Conservation (phyloP, 345 rosid species). For the Arabis hirsuta region DNA sequence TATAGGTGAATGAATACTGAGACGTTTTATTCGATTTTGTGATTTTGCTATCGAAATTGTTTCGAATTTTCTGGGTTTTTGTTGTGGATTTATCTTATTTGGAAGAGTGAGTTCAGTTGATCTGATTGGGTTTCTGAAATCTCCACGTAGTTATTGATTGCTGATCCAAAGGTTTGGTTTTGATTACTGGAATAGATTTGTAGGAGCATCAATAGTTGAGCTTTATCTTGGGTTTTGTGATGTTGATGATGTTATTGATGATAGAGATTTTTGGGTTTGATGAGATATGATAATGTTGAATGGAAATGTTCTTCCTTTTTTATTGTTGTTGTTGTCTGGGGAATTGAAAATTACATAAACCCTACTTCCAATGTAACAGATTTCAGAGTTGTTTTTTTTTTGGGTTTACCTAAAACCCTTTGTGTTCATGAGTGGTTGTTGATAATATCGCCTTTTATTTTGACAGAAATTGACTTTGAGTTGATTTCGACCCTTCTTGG, state of each 20-base stretch:
- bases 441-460: slow-evolving; percentile 17
- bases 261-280: slow-evolving; percentile 22
- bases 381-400: slow-evolving; percentile 20
- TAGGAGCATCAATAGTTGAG: slow-evolving; percentile 22
- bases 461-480: slow-evolving; percentile 35
- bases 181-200: slow-evolving; percentile 21
- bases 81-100: neutral
- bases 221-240: slow-evolving; percentile 39
- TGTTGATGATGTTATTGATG: slow-evolving; percentile 7
- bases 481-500: slow-evolving; percentile 39
- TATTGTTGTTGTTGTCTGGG: slow-evolving; percentile 19
- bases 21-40: slow-evolving; percentile 4
- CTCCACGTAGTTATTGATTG: slow-evolving; percentile 29
- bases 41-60: neutral
- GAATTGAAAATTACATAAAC: slow-evolving; percentile 27
- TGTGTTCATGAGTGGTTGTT: neutral
- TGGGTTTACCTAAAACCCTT: neutral
- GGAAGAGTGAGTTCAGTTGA: slow-evolving; percentile 41
- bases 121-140: slow-evolving; percentile 41
- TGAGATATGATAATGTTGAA: slow-evolving; percentile 36
- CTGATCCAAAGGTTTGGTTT: slow-evolving; percentile 23
- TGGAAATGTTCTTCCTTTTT: slow-evolving; percentile 26
- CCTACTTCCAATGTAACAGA: slow-evolving; percentile 37
- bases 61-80: slow-evolving; percentile 18
- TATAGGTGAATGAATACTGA: slow-evolving; percentile 43